Evolutionary conservation across 129 eudicot species (phyloP).

Genomic region (Mikania micrantha): DNA sequence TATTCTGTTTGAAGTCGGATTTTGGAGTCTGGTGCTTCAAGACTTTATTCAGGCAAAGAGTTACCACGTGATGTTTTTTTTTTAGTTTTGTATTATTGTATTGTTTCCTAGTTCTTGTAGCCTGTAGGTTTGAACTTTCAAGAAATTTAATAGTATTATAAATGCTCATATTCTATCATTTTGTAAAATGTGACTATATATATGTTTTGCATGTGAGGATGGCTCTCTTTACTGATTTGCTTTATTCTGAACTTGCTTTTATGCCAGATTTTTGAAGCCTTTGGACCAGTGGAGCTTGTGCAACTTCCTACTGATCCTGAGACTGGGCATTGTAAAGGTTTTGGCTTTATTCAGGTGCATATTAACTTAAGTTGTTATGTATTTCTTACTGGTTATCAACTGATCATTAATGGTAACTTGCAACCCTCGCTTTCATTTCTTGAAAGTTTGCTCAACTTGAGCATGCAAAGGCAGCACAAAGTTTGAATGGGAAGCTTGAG

Average conservation of each 20-base stretch:
- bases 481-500: slow-evolving; percentile 81
- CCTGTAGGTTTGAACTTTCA: too few species aligned
- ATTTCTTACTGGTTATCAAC: not conserved
- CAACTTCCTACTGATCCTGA: slow-evolving; percentile 86
- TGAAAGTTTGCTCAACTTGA: slow-evolving; percentile 68
- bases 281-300: slow-evolving; percentile 91
- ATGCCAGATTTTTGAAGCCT: slow-evolving; percentile 75
- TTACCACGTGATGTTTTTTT: too few species aligned
- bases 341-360: slow-evolving; percentile 86
- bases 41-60: too few species aligned
- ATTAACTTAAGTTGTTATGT: not conserved
- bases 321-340: slow-evolving; percentile 92
- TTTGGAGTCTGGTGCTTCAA: too few species aligned
- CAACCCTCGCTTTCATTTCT: not conserved
- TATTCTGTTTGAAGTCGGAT: too few species aligned
- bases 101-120: too few species aligned
- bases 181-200: too few species aligned
- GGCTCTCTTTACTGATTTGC: too few species aligned
- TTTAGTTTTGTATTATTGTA: too few species aligned
- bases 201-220: too few species aligned
- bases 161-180: too few species aligned
- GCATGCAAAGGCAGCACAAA: slow-evolving; percentile 84
- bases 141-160: too few species aligned
- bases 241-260: not conserved
- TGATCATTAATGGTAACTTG: not conserved